phyloP scores from a whole-genome alignment of 1,284 basidiomycete genomes.

The Irpex rosettiformis region DNA sequence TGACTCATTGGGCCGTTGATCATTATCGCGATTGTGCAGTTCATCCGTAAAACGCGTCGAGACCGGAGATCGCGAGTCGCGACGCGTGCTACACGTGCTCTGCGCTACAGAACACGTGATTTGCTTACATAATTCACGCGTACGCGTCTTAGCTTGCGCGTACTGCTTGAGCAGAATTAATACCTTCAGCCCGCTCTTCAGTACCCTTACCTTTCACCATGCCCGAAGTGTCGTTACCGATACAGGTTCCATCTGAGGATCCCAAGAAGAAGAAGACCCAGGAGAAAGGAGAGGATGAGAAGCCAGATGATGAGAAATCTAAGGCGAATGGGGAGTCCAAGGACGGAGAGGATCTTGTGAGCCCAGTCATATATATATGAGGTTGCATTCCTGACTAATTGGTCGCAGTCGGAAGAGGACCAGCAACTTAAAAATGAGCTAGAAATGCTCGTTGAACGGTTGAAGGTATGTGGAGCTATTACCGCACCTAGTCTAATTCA shows the following conservation, averaged over 20 bases:
- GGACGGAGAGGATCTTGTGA: slow-evolving; percentile 82
- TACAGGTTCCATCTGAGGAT: slow-evolving; percentile 67
- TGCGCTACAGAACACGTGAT: too few species aligned
- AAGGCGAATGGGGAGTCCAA: slow-evolving; percentile 51
- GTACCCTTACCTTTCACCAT: slow-evolving; percentile 4
- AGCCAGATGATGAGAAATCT: slow-evolving; percentile 42
- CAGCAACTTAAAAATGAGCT: slow-evolving; percentile 92
- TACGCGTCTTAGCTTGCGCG: slow-evolving; percentile 8
- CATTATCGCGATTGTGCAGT: neutral
- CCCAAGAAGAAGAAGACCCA: slow-evolving; percentile 59
- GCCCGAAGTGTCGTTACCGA: slow-evolving; percentile 41
- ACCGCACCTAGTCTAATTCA: slow-evolving; percentile 1
- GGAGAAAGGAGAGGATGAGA: slow-evolving; percentile 54
- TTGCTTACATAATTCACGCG: slow-evolving; percentile 5
- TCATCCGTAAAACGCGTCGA: neutral
- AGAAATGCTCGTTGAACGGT: slow-evolving; percentile 94
- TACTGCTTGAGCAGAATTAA: neutral
- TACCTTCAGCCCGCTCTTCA: neutral
- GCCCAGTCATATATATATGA: slow-evolving; percentile 28
- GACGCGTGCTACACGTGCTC: slow-evolving; percentile 11
- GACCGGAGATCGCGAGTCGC: slow-evolving; percentile 5
- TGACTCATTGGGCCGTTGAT: neutral
- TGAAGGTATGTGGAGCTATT: slow-evolving; percentile 60
- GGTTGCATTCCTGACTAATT: neutral
- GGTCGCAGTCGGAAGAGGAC: slow-evolving; percentile 87